Evolutionary conservation across 352 stramenopile species (phyloP).

Genomic region (Phytophthora citrophthora): DNA sequence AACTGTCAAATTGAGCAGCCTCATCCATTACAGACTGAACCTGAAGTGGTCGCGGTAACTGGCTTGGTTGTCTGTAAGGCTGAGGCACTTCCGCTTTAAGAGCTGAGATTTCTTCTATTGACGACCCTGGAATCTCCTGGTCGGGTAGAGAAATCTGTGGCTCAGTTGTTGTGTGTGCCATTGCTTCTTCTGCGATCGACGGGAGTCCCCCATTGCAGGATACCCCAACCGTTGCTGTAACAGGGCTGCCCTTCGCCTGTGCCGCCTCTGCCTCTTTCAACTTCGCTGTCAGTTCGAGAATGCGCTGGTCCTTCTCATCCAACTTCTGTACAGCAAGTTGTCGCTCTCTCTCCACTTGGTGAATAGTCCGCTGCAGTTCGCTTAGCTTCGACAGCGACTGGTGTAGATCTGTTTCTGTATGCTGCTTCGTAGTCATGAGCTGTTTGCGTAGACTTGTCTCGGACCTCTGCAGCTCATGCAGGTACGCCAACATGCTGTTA

Average conservation of each 20-base stretch:
- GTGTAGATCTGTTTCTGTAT: constrained; percentile 51
- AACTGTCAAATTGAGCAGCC: constrained; percentile 4
- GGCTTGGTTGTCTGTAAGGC: neutral
- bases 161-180: neutral
- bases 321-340: constrained; percentile 27
- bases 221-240: neutral
- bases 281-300: constrained; percentile 36
- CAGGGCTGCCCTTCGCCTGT: constrained; percentile 3
- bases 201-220: neutral
- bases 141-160: neutral
- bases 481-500: constrained; percentile 72
- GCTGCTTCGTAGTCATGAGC: constrained; percentile 51
- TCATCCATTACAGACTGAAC: constrained; percentile 13
- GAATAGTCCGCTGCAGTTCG: constrained; percentile 23
- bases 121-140: neutral
- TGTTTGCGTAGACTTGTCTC: constrained; percentile 63
- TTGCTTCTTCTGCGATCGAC: constrained; percentile 9
- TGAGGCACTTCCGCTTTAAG: constrained; percentile 3
- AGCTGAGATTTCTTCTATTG: neutral
- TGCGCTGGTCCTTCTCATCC: constrained; percentile 43
- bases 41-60: neutral
- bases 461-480: constrained; percentile 69
- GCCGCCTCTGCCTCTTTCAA: constrained; percentile 30
- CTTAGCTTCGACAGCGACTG: constrained; percentile 32
- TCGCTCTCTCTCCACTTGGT: constrained; percentile 27